These are phyloP conservation scores for Anthostomella pinea DNA, from an alignment of 2,329 filamentous ascomycete genomes.

Conservation along the genomic window DNA sequence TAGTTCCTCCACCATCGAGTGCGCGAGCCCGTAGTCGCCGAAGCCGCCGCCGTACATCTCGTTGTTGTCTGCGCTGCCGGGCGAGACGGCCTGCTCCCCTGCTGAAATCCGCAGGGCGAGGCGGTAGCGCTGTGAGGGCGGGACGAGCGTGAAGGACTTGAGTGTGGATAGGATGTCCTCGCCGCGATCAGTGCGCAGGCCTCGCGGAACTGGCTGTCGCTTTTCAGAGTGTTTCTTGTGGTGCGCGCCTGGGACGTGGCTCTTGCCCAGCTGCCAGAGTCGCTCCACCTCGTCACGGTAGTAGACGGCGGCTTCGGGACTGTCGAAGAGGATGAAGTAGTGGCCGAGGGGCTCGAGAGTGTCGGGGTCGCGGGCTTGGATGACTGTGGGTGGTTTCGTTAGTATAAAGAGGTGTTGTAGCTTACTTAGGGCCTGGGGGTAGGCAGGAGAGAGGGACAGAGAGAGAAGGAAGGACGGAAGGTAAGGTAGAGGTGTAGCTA, in stretches of 20 bases:
- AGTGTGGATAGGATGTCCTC: constrained; percentile 21
- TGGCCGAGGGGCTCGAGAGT: constrained; percentile 62
- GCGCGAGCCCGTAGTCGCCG: constrained; percentile 7
- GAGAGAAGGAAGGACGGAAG: constrained; percentile 1
- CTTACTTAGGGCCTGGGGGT: constrained; percentile 1
- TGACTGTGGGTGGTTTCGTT: constrained; percentile 37
- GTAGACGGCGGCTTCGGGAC: constrained; percentile 52
- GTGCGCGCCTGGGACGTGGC: constrained; percentile 36
- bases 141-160: constrained; percentile 32
- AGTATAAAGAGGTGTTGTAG: constrained; percentile 5
- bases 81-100: too few relatives aligned
- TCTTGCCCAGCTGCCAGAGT: constrained; percentile 46
- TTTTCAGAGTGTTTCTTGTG: constrained; percentile 12
- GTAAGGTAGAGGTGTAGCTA: not conserved
- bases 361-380: constrained; percentile 61
- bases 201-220: constrained; percentile 16
- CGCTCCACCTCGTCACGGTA: constrained; percentile 56
- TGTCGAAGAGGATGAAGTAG: constrained; percentile 70
- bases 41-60: constrained; percentile 20
- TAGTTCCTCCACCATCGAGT: constrained; percentile 7
- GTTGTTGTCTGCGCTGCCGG: constrained; percentile 7
- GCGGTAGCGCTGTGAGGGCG: constrained; percentile 25
- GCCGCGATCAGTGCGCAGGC: constrained; percentile 11
- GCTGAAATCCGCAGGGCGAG: too few relatives aligned
- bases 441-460: not conserved